Evolutionary conservation across 192 early-diverging fungal species (phyloP), one percentile per base, ranked within the genome.

Genomic region (Cetraspora pellucida): DNA sequence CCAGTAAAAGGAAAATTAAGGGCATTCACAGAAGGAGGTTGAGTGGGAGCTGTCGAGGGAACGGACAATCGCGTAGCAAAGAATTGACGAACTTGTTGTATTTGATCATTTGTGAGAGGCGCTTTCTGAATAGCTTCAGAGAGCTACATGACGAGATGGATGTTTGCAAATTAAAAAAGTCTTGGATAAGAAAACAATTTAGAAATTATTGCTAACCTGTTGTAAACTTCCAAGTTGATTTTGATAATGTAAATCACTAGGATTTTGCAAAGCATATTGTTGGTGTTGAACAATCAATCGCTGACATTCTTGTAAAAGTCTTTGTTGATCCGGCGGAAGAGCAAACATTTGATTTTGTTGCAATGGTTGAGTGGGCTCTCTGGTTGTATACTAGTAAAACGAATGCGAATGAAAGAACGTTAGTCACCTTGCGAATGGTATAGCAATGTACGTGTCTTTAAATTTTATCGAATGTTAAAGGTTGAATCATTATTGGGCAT

Each of bases 121-220:
- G 87, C 85, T 17, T 78, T 82, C 79, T 85, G 79, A 25, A 88
- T 79, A 10, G 82, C 80, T 52, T 78, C 72, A 55, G 82, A 75
- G 13, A 88, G 61, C 87, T 88, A 80, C 19, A 74, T 43, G 25
- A 54, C 64, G 25, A 46, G 23, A 74, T 84, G 82, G 11, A 45
- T 30, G 68, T 84, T 27, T 8, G 50, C 50, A 50, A 1, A 67
- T 64, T 45, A 11, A 16, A 60, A 37, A 60, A 37, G 21, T 61
- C 45, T 28, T 54, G 13, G 17, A 23, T 47, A 61, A 61, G 2
- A 1, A 23, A 43, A 63, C 21, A 54, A 66, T 66, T 45, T 37
- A 65, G 52, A n/a, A 14, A 52, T 10, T 27, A 65, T 63, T 46
- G 17, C 72, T 16, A 37, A 76, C 74, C 74, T 66, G 45, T 55